Evolutionary conservation across 1,139 yeast species (phyloP).

Genomic region (Yamadazyma diddensiae): DNA sequence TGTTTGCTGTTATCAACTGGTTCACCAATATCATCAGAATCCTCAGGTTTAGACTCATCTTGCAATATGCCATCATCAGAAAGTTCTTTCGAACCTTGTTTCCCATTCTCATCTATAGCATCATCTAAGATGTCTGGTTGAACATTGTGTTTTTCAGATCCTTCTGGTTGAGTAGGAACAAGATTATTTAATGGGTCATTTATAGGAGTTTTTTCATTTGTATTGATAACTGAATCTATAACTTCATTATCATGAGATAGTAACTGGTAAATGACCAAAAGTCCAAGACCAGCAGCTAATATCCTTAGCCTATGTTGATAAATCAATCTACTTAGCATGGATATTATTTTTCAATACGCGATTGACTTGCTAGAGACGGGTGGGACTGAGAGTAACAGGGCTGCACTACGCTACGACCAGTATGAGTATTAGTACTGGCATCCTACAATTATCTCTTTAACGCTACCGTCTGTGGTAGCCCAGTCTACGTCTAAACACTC

Average conservation of each 20-base stretch:
- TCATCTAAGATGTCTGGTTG: constrained; percentile 1
- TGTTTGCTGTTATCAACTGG: neutral
- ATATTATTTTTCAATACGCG: neutral
- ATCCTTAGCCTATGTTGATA: constrained; percentile 8
- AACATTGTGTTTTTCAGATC: neutral
- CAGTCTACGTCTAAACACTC: no score
- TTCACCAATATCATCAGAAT: neutral
- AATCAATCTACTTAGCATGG: constrained; percentile 4
- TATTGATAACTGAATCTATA: constrained; percentile 5
- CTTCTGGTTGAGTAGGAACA: constrained; percentile 7
- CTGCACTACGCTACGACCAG: no score
- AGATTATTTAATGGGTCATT: constrained; percentile 7
- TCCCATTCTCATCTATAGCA: no score
- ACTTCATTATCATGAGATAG: constrained; percentile 1
- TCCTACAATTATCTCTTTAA: no score
- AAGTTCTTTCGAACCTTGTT: no score
- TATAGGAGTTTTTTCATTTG: constrained; percentile 4
- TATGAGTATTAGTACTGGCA: no score
- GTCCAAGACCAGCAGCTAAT: constrained; percentile 6
- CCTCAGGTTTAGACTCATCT: neutral
- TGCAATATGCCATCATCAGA: neutral
- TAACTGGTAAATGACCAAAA: constrained; percentile 6
- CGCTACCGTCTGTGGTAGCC: no score
- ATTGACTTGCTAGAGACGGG: no score
- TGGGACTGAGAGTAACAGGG: no score